phyloP scores from a whole-genome alignment of 352 stramenopile species.

The Phytophthora aleatoria region DNA sequence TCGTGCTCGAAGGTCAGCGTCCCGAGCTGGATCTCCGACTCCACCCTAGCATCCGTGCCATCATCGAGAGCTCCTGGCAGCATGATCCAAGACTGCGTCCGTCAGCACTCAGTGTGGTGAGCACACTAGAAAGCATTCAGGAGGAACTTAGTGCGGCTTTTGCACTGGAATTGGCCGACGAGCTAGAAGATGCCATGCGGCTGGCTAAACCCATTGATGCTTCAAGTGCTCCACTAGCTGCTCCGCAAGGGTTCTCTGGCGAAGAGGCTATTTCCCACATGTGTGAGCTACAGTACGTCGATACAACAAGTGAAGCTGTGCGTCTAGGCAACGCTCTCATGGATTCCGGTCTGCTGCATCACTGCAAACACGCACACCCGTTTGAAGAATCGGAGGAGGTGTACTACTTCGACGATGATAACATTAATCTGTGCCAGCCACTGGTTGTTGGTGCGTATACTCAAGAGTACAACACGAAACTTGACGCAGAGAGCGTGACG shows the following conservation, averaged over 20 bases:
- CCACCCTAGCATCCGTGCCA: constrained; percentile 37
- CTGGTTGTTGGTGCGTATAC: constrained; percentile 37
- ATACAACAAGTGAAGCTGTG: constrained; percentile 44
- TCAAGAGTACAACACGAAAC: constrained; percentile 2
- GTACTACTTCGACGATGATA: constrained; percentile 58
- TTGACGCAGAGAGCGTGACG: constrained; percentile 26
- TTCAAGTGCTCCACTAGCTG: constrained; percentile 27
- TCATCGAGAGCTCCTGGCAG: constrained; percentile 57
- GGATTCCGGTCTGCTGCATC: constrained; percentile 61
- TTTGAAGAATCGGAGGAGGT: constrained; percentile 46
- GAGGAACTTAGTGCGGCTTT: constrained; percentile 49
- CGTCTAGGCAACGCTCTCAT: constrained; percentile 72
- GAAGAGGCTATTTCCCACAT: constrained; percentile 47
- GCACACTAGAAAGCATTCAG: constrained; percentile 48
- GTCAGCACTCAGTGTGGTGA: constrained; percentile 53
- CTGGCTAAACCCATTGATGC: constrained; percentile 38
- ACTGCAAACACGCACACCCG: constrained; percentile 51
- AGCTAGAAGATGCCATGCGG: constrained; percentile 44
- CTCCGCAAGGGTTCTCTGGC: constrained; percentile 44
- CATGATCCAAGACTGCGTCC: constrained; percentile 43
- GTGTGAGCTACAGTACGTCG: constrained; percentile 48
- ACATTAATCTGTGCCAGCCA: constrained; percentile 57
- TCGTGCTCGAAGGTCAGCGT: constrained; percentile 53
- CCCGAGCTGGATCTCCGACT: constrained; percentile 45
- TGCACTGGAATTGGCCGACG: constrained; percentile 44